Evolutionary conservation across 371 early-diverging fungal genomes (phyloP).

Genomic region (Mucor saturninus): DNA sequence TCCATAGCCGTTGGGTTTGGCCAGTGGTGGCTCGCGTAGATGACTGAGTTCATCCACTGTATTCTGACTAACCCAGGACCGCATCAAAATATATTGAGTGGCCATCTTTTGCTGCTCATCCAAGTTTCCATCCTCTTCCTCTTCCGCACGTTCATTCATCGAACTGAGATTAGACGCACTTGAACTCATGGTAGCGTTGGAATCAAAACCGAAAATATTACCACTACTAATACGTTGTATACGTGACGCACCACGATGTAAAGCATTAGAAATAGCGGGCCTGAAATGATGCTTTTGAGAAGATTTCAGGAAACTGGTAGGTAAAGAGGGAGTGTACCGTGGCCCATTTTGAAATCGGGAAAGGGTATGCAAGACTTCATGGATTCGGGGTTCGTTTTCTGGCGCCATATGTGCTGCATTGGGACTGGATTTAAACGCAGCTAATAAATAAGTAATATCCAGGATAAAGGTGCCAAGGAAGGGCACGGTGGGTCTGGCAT

Average conservation of each 20-base stretch:
- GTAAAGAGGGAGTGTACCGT: conserved; percentile 59
- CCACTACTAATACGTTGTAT: conserved; percentile 52
- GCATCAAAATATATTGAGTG: conserved; percentile 71
- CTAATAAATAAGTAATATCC: conserved; percentile 78
- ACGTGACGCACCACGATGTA: conserved; percentile 57
- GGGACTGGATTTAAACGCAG: conserved; percentile 56
- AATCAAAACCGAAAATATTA: conserved; percentile 41
- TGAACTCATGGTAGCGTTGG: conserved; percentile 2
- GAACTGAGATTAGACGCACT: conserved; percentile 11
- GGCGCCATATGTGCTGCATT: conserved; percentile 26
- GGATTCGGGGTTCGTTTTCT: conserved; percentile 59
- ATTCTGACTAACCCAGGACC: conserved; percentile 65
- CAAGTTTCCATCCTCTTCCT: conserved; percentile 47
- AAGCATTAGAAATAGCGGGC: conserved; percentile 57
- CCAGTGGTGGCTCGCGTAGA: conserved; percentile 63
- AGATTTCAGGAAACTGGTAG: conserved; percentile 55
- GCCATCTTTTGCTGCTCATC: conserved; percentile 58
- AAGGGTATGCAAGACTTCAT: conserved; percentile 57
- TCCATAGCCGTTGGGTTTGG: conserved; percentile 48
- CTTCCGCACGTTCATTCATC: conserved; percentile 7
- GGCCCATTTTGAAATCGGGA: conserved; percentile 67
- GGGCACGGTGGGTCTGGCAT: conserved; percentile 69
- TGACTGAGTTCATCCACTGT: conserved; percentile 80
- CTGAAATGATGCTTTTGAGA: conserved; percentile 63
- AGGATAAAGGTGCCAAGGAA: conserved; percentile 82